Base-by-base conservation (phyloP, 1,284 basidiomycete genomes). In the Ustilago trichophora region DNA sequence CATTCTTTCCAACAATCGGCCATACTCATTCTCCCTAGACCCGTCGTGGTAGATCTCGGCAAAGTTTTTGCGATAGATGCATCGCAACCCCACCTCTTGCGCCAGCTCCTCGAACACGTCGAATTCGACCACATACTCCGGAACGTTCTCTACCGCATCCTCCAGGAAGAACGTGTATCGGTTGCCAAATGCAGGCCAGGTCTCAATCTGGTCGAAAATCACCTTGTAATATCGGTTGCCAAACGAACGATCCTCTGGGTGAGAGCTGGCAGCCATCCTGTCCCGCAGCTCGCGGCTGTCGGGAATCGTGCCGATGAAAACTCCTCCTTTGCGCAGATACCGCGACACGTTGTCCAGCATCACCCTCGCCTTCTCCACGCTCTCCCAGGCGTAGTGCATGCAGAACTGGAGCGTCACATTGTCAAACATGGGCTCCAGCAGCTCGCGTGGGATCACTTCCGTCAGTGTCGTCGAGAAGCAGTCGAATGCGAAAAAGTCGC, bases 351-450 rank as follows among this genome's bases (percentile, higher is more conserved):
- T 99, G 46, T 89, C 87, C 24, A 99, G 87, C 95, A 99, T 97
- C 77, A 87, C 89, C 29, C 92, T 86, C 22, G 89, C 92, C 81
- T 96, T 97, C 47, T 86, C 84, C 25, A 89, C 87, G 33, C 87
- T 90, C 80, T 98, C 93, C 82, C 98, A 98, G 8, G 95, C 96
- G 79, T 99, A 98, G 82, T 99, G 96, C 92, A 98, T 96, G 83
- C 95, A 98, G 82, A 99, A 99, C 81, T 99, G 96, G 90, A 98
- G 90, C 2, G 92, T 91, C 18, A 98, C 92, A 44, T 92, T 92
- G 81, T 98, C 94, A 80, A 97, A 97, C 11, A 87, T 88, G 26
- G 69, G 80, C 15, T 82, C 68, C 79, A 86, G 60, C 85, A 86
- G 83, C 13, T 86, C 83, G 0, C 85, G 85, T 0, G 90, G 85